Percentiles rank a stretch among this genome's conserved stretches.
These are phyloP conservation scores for Flaveria brownii DNA, from an alignment of 129 eudicot species.

Conservation along the genomic window DNA sequence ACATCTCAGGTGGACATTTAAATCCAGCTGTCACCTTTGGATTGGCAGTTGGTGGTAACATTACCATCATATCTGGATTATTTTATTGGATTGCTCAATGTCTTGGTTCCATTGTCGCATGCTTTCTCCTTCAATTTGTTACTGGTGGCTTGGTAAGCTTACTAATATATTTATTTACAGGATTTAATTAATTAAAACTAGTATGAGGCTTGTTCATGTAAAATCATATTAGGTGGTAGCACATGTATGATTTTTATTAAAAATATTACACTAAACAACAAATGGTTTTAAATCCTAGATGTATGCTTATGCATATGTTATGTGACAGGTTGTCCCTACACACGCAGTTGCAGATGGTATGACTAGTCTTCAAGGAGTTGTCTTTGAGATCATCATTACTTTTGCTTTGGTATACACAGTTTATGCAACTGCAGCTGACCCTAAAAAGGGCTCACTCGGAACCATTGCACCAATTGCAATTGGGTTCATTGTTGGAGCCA, in stretches of 20 bases:
- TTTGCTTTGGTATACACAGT: constrained; percentile 62
- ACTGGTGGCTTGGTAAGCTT: constrained; percentile 54
- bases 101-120: constrained; percentile 54
- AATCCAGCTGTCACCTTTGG: constrained; percentile 72
- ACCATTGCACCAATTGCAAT: constrained; percentile 65
- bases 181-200: neutral
- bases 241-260: neutral
- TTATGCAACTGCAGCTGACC: constrained; percentile 70
- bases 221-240: neutral
- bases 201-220: too few relatives aligned
- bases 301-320: constrained; percentile 1
- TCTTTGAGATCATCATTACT: constrained; percentile 59
- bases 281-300: neutral
- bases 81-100: constrained; percentile 64
- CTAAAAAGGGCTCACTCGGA: constrained; percentile 67
- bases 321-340: constrained; percentile 51
- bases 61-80: constrained; percentile 53
- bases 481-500: constrained; percentile 73
- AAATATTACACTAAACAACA: neutral
- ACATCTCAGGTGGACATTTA: constrained; percentile 73
- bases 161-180: neutral
- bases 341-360: constrained; percentile 61
- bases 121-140: constrained; percentile 47
- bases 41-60: constrained; percentile 66
- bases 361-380: constrained; percentile 47